Conservation (phyloP, 1,284 basidiomycete species). For the Heliocybe sulcata region DNA sequence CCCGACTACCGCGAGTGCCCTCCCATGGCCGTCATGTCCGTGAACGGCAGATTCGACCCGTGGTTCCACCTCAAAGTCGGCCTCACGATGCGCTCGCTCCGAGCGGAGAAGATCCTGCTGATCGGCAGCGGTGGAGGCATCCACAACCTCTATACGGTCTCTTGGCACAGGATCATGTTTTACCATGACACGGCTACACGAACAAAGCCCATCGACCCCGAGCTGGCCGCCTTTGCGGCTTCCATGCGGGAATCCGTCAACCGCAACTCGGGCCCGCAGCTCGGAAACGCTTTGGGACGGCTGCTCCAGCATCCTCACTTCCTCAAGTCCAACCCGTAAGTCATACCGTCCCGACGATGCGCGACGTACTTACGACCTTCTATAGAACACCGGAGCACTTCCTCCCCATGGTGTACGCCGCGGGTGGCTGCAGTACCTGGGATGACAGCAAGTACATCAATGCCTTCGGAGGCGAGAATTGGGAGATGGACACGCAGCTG, state of each 20-base stretch:
- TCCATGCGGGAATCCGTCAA: constrained; percentile 6
- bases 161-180: constrained; percentile 6
- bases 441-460: constrained; percentile 5
- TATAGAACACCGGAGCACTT: constrained; percentile 5
- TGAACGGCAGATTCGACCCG: constrained; percentile 8
- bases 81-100: constrained; percentile 4
- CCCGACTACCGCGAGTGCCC: constrained; percentile 4
- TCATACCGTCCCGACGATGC: not conserved
- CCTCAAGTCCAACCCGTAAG: constrained; percentile 7
- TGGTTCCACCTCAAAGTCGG: constrained; percentile 7
- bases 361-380: not conserved
- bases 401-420: constrained; percentile 6
- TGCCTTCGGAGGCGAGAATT: constrained; percentile 6
- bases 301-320: constrained; percentile 7
- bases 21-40: constrained; percentile 7
- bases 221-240: constrained; percentile 4
- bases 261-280: constrained; percentile 5
- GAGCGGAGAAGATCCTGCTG: constrained; percentile 6
- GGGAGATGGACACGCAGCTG: constrained; percentile 8
- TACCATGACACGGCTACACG: constrained; percentile 7
- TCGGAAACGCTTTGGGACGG: constrained; percentile 3
- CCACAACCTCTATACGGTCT: constrained; percentile 7
- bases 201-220: constrained; percentile 5
- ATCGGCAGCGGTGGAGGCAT: constrained; percentile 7
- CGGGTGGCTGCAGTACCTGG: constrained; percentile 6